These are phyloP conservation scores for Hyparrhenia diplandra DNA, from an alignment of 176 grass and related monocot species.

Conservation along the genomic window DNA sequence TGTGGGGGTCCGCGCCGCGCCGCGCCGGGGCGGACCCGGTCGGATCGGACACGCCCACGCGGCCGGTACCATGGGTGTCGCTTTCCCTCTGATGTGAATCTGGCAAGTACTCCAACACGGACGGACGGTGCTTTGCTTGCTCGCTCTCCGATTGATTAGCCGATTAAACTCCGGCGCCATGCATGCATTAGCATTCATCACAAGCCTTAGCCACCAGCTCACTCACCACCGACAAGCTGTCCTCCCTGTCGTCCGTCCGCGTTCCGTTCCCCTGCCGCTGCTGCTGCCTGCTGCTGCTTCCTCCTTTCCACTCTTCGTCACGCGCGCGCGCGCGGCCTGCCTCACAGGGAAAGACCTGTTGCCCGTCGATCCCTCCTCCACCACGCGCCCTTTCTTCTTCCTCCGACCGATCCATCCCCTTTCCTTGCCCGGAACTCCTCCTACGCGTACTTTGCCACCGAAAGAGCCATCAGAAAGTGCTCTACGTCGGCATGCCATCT, in stretches of 20 bases:
- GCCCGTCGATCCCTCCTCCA: fast-evolving
- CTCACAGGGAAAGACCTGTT: background rate
- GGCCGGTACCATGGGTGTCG: background rate
- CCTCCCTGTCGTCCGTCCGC: background rate
- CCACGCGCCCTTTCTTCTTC: background rate
- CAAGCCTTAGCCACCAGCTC: too few relatives aligned
- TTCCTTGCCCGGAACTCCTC: background rate
- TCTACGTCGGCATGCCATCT: background rate
- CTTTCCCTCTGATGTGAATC: background rate
- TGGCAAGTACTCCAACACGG: background rate
- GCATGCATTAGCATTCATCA: too few relatives aligned
- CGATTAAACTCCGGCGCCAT: background rate
- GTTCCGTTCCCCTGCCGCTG: too few relatives aligned
- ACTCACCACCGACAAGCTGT: background rate
- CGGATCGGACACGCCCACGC: conserved; percentile 4
- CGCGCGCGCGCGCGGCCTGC: background rate
- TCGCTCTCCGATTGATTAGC: background rate
- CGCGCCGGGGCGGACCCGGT: background rate
- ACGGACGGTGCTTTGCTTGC: too few relatives aligned
- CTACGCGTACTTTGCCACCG: background rate
- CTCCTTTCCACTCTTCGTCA: too few relatives aligned
- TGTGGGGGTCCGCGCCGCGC: background rate
- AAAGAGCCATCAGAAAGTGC: background rate
- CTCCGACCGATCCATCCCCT: background rate
- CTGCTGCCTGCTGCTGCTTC: too few relatives aligned